These are phyloP conservation scores for Pseudoturritis turrita DNA, from an alignment of 345 rosid species.

Conservation along the genomic window DNA sequence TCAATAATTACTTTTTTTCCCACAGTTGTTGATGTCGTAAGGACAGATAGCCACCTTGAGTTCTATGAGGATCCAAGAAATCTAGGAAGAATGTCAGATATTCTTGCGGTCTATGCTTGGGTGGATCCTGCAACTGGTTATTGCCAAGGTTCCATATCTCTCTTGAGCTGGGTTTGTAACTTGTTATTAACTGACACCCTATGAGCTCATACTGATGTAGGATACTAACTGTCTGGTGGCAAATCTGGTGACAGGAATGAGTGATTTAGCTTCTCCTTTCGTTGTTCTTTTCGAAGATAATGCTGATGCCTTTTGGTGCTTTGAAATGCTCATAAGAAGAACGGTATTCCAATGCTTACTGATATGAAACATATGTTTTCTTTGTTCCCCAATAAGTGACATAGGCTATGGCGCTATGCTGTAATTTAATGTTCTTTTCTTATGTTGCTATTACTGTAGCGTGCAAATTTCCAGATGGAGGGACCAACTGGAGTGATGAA, in stretches of 20 bases:
- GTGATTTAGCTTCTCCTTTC: conserved; percentile 77
- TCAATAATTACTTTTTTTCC: conserved; percentile 10
- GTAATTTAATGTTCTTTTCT: conserved; percentile 9
- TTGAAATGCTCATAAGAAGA: conserved; percentile 83
- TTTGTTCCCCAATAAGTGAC: neutral
- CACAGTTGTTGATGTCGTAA: conserved; percentile 79
- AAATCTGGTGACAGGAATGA: conserved; percentile 59
- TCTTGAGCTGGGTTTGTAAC: neutral
- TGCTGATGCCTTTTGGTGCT: conserved; percentile 89
- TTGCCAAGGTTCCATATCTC: conserved; percentile 57
- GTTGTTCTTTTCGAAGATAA: conserved; percentile 75
- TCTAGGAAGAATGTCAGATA: conserved; percentile 79
- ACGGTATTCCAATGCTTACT: conserved; percentile 42
- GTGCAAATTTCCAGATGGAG: conserved; percentile 67
- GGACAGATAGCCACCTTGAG: conserved; percentile 77
- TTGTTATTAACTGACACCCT: neutral
- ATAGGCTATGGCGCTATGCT: neutral
- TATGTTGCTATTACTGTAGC: conserved; percentile 36
- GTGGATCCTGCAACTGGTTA: conserved; percentile 84
- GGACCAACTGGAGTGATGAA: conserved; percentile 82
- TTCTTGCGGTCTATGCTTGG: conserved; percentile 89
- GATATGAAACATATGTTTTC: conserved; percentile 1
- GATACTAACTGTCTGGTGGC: neutral
- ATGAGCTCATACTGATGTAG: neutral
- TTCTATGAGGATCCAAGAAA: conserved; percentile 64